Evolutionary conservation across 331 rosid species (phyloP), one percentile per base, ranked within the genome.

Genomic region (Malus hybrid): DNA sequence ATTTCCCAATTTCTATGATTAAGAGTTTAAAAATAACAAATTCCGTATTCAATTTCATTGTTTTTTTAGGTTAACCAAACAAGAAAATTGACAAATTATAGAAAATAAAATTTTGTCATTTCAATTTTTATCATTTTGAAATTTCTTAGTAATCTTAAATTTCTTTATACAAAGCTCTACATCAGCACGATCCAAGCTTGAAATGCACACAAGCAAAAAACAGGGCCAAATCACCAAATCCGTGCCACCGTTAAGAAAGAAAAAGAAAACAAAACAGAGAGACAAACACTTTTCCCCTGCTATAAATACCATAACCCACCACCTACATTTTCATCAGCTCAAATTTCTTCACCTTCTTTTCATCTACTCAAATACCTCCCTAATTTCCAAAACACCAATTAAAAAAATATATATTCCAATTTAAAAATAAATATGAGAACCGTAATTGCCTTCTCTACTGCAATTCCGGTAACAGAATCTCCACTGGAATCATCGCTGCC

Each of bases 261-360:
- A 32, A 32, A 32, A 32, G 33, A 32, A 32, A 32, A 32, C 33
- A 32, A 4, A 34, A 13, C 16, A 4, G 52, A 44, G 22, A 64
- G 13, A 33, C 15, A 19, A 11, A 33, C 15, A 33, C 26, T 42
- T 61, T 80, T 39, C 20, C 30, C 68, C 20, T 53, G 53, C 60
- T 86, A 91, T 87, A 91, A 82, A 84, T 87, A 79, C 72, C 78
- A 14, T n/a, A 2, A 36, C 24, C 33, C 33, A 18, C 33, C 26
- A n/a, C 55, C 29, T 60, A 20, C 62, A n/a, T 73, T 78, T 60
- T 64, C 66, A 30, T 88, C 81, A 76, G 70, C 87, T 76, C 76
- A 76, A 77, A 42, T 34, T 44, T 66, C 63, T 28, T 55, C 66
- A 29, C 68, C 69, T 68, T 50, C 57, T 52, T 22, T 67, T 18